A percentile compares a stretch with the other conserved stretches of the same genome.
Evolutionary conservation across 257 asterid species (phyloP).

Genomic region (Solanum bukasovii): DNA sequence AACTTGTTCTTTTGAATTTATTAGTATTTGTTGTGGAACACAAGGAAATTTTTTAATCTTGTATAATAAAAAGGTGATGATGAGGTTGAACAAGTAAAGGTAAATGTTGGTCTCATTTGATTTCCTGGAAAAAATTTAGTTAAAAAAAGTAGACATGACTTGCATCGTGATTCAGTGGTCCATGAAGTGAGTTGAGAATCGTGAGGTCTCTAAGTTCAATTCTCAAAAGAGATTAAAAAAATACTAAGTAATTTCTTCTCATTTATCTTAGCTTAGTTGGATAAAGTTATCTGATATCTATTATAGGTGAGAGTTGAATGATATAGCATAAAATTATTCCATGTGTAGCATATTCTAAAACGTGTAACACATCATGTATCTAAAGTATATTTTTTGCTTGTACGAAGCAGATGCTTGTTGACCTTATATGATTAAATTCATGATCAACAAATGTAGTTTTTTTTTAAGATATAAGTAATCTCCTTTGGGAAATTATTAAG

Average conservation of each 20-base stretch:
- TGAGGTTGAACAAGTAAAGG: neutral
- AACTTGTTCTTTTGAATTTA: neutral
- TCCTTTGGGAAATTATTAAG: neutral
- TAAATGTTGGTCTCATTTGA: neutral
- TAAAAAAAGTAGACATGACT: neutral
- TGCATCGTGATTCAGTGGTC: too few relatives aligned
- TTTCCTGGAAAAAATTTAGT: neutral
- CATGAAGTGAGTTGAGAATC: neutral
- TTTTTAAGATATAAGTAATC: neutral
- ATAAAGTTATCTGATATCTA: neutral
- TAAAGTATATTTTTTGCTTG: neutral
- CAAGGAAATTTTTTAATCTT: neutral
- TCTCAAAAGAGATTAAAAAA: too few relatives aligned
- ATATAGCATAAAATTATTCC: neutral
- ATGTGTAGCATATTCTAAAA: neutral
- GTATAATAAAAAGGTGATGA: neutral
- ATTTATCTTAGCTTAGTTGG: neutral
- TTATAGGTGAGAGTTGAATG: accelerated
- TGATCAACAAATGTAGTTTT: neutral
- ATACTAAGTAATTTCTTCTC: neutral
- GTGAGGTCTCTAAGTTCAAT: too few relatives aligned
- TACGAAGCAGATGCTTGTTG: neutral
- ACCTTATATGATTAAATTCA: neutral
- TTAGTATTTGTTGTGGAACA: neutral
- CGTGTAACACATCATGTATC: neutral